Conservation (phyloP, 1,284 basidiomycete species). For the Pseudomicrostroma phylloplanum region DNA sequence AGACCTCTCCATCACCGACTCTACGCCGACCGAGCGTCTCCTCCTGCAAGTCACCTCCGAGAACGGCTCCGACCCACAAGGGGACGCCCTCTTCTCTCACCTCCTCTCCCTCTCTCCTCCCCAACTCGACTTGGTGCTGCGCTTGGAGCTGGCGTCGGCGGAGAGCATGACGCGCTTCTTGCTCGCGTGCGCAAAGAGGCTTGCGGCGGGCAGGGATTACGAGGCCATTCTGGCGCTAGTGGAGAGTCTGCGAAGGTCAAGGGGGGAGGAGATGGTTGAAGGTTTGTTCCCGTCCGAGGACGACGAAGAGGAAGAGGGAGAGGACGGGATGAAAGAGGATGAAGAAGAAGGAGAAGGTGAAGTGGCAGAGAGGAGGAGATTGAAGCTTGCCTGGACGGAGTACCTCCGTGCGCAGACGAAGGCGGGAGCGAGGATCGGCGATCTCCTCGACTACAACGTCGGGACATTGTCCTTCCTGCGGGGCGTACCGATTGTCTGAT, state of each 20-base stretch:
- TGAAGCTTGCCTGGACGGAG: not conserved
- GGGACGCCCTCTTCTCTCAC: slow-evolving; percentile 2
- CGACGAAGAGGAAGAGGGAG: not conserved
- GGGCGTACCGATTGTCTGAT: not conserved
- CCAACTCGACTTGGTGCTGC: not conserved
- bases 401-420: not conserved
- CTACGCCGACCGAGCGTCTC: not conserved
- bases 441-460: slow-evolving; percentile 2
- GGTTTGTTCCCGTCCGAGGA: not conserved
- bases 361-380: not conserved
- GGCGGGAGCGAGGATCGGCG: not conserved
- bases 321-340: too few species aligned
- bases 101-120: not conserved
- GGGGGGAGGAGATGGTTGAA: not conserved
- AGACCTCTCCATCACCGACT: not conserved
- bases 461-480: slow-evolving; percentile 5
- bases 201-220: not conserved
- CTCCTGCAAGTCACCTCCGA: not conserved
- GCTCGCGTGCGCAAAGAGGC: not conserved
- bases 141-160: not conserved
- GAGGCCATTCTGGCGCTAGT: not conserved
- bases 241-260: not conserved
- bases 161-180: not conserved
- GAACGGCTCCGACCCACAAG: not conserved
- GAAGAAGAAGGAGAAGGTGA: not conserved